These are phyloP conservation scores for Pouteria glomerata DNA, from an alignment of 148 eudicot genomes.

Conservation along the genomic window DNA sequence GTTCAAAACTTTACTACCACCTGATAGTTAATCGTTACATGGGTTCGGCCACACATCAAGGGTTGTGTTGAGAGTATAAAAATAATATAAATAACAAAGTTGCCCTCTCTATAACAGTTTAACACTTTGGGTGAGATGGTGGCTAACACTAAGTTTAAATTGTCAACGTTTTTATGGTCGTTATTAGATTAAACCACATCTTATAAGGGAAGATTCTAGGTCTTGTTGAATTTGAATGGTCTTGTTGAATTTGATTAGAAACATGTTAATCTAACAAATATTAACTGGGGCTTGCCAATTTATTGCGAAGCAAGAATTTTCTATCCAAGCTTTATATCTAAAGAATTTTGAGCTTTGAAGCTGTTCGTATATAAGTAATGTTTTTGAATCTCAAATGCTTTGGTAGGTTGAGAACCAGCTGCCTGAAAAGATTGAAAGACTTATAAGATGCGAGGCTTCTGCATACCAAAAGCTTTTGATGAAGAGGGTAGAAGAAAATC, in stretches of 20 bases:
- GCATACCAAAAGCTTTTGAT: conserved; percentile 95
- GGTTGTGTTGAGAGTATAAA: too few relatives aligned
- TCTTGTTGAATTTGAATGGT: too few relatives aligned
- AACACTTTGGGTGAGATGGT: too few relatives aligned
- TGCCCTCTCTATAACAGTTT: too few relatives aligned
- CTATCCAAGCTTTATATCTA: too few relatives aligned
- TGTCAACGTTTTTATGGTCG: neutral
- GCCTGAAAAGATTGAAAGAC: conserved; percentile 98
- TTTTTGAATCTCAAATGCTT: conserved; percentile 11
- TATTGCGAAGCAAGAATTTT: neutral
- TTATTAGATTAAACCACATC: neutral
- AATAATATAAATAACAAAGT: too few relatives aligned
- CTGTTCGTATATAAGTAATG: conserved; percentile 2
- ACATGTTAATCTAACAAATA: neutral
- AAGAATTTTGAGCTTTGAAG: conserved; percentile 1
- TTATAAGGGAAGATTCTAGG: neutral
- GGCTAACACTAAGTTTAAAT: too few relatives aligned
- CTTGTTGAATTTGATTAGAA: neutral
- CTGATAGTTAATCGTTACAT: too few relatives aligned
- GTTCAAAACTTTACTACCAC: too few relatives aligned
- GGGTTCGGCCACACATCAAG: too few relatives aligned
- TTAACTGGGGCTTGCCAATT: neutral
- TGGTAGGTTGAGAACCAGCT: conserved; percentile 82
- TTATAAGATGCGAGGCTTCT: conserved; percentile 96
- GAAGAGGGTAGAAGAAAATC: conserved; percentile 97